These are phyloP conservation scores for Rhynchospora pubera DNA, from an alignment of 176 grass and related monocot species.

Conservation along the genomic window DNA sequence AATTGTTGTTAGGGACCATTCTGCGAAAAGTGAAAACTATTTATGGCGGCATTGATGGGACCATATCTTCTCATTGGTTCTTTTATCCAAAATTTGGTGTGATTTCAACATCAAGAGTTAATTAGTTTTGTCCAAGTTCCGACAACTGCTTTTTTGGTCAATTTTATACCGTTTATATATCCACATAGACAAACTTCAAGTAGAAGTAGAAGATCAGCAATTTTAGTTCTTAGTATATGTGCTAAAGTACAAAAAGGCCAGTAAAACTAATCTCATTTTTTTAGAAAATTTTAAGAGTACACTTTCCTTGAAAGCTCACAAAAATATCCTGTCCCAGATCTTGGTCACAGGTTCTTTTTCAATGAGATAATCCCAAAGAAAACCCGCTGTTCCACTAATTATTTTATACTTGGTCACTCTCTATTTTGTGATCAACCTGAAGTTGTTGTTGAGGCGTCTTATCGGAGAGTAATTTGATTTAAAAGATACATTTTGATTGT, in stretches of 20 bases:
- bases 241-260: constrained; percentile 15
- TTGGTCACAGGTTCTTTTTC: neutral
- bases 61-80: neutral
- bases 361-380: neutral
- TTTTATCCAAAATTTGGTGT: neutral
- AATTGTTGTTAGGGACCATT: neutral
- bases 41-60: neutral
- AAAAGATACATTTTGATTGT: neutral
- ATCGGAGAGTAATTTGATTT: constrained; percentile 8
- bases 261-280: neutral
- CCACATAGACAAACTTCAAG: neutral
- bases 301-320: neutral
- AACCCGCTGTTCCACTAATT: neutral
- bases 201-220: neutral
- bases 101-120: neutral
- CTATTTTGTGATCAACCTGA: neutral
- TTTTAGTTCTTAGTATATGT: neutral
- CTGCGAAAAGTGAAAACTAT: neutral
- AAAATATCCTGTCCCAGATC: neutral
- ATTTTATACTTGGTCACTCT: neutral
- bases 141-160: neutral
- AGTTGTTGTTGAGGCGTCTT: neutral
- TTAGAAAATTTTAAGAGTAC: neutral
- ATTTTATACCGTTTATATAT: neutral
- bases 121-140: neutral